phyloP scores from a whole-genome alignment of 495 filamentous ascomycete species.

The Daldinia concentrica region DNA sequence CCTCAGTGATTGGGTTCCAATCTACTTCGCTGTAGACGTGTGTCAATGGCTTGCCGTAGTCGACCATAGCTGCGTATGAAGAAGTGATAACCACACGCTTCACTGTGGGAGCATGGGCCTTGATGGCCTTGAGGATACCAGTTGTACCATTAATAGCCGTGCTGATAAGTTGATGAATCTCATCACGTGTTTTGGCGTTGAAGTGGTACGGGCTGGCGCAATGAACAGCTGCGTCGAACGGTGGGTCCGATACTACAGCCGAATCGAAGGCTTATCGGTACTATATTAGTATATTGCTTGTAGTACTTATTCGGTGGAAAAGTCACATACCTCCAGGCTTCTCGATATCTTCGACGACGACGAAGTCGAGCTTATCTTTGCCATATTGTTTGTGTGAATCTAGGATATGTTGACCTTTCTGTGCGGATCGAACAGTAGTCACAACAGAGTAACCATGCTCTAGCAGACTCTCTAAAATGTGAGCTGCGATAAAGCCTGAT shows the following conservation, averaged over 20 bases:
- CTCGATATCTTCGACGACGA: conserved; percentile 2
- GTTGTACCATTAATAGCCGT: background rate
- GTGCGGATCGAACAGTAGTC: background rate
- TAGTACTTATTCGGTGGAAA: background rate
- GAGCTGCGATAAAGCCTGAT: background rate
- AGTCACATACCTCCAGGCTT: background rate
- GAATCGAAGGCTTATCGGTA: background rate
- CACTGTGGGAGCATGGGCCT: background rate
- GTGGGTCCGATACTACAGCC: background rate
- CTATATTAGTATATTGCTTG: background rate
- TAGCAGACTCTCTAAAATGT: background rate
- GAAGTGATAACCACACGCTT: conserved; percentile 1
- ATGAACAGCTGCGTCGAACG: background rate
- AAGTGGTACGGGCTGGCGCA: background rate
- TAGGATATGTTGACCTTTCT: background rate
- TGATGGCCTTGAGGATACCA: background rate
- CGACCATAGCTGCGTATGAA: background rate
- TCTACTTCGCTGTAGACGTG: background rate
- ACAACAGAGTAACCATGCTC: background rate
- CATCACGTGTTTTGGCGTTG: conserved; percentile 5
- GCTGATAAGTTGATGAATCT: background rate
- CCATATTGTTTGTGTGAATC: background rate
- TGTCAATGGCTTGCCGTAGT: background rate
- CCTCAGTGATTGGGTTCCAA: conserved; percentile 1
- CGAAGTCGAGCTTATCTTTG: background rate